Evolutionary conservation across 768 basidiomycete species (phyloP).

Genomic region (Calvatia gigantea): DNA sequence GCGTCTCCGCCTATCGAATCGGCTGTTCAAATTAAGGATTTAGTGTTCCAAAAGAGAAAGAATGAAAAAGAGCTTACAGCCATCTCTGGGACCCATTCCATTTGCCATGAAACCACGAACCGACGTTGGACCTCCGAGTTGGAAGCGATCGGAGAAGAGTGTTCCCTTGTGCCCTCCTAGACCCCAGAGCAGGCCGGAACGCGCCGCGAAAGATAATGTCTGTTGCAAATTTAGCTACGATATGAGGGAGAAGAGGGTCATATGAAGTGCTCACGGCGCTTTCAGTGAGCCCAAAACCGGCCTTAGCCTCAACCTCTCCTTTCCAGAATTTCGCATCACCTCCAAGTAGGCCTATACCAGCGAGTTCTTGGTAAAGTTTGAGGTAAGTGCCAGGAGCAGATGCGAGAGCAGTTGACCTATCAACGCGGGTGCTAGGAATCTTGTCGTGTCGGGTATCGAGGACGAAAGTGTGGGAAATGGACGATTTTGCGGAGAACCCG

Average conservation of each 20-base stretch:
- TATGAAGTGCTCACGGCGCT: slow-evolving; percentile 61
- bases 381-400: slow-evolving; percentile 46
- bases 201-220: slow-evolving; percentile 73
- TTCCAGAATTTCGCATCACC: slow-evolving; percentile 81
- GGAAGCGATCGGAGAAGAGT: slow-evolving; percentile 83
- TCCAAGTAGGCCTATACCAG: slow-evolving; percentile 55
- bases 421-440: slow-evolving; percentile 48
- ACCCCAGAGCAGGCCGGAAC: slow-evolving; percentile 68
- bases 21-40: slow-evolving; percentile 34
- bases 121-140: slow-evolving; percentile 87
- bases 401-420: not conserved
- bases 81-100: slow-evolving; percentile 75
- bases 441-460: slow-evolving; percentile 75
- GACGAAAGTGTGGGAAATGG: slow-evolving; percentile 73
- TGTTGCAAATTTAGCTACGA: slow-evolving; percentile 24
- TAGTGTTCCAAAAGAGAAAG: not conserved
- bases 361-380: slow-evolving; percentile 65
- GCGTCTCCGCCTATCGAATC: slow-evolving; percentile 85
- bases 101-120: slow-evolving; percentile 76
- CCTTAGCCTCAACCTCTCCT: slow-evolving; percentile 59
- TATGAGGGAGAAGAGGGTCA: not conserved
- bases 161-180: slow-evolving; percentile 39
- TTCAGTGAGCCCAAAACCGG: slow-evolving; percentile 53
- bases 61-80: slow-evolving; percentile 39
- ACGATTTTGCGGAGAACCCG: slow-evolving; percentile 77